A percentile compares a stretch with the other conserved stretches of the same genome.
Conservation (phyloP, 2,329 filamentous ascomycete species). For the Apiospora koreana region DNA sequence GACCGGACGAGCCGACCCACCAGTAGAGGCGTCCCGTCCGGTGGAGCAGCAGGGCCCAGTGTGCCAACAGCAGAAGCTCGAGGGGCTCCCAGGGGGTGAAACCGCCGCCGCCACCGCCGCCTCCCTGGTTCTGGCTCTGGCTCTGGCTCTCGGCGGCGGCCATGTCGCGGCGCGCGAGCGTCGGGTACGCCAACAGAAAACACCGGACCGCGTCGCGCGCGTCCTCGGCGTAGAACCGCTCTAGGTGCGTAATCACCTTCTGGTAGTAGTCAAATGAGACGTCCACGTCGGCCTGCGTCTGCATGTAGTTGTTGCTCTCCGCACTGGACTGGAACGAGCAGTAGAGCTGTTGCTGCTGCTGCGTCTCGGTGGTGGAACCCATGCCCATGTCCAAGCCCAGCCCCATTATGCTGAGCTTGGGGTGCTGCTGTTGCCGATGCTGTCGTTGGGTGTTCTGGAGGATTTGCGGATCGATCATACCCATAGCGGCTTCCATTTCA, state of each 20-base stretch:
- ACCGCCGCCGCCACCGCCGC: neutral
- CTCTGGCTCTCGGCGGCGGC: neutral
- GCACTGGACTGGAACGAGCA: neutral
- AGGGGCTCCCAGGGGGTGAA: conserved; percentile 2
- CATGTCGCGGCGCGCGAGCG: neutral
- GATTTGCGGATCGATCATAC: neutral
- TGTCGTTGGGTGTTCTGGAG: neutral
- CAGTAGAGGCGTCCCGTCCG: neutral
- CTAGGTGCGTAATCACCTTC: neutral
- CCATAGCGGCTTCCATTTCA: neutral
- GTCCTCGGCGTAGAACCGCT: conserved; percentile 11
- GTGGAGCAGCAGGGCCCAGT: conserved; percentile 12
- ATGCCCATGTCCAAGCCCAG: too few relatives aligned
- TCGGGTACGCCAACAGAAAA: neutral
- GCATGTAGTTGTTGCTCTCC: neutral
- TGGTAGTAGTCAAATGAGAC: conserved; percentile 7
- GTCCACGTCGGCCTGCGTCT: conserved; percentile 6
- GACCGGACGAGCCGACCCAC: neutral
- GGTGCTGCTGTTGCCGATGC: neutral
- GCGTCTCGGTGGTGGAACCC: neutral
- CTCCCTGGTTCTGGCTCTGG: too few relatives aligned
- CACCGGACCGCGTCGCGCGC: neutral
- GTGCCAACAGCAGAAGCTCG: neutral
- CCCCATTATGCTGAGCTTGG: neutral
- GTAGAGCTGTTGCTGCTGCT: neutral